Percentiles rank a stretch among this genome's conserved stretches.
phyloP scores from a whole-genome alignment of 2,329 filamentous ascomycete genomes.

The Sporothrix pallida region DNA sequence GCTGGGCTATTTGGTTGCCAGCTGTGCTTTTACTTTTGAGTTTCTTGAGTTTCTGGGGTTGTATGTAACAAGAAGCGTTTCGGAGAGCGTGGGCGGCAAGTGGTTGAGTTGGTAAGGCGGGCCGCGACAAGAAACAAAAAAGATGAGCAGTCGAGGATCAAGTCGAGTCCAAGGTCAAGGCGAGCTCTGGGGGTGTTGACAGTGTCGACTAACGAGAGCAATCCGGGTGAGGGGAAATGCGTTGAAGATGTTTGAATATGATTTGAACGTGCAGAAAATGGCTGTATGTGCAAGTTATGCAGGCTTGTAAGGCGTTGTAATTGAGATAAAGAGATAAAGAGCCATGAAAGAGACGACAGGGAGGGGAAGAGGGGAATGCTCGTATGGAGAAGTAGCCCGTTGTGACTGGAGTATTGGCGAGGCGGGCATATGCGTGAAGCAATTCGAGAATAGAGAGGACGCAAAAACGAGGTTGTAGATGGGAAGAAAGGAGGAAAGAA shows the following conservation, averaged over 20 bases:
- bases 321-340: slow-evolving; percentile 21
- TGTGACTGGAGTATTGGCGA: too few species aligned
- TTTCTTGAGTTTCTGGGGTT: slow-evolving; percentile 40
- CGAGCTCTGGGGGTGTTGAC: background rate
- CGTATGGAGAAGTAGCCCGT: background rate
- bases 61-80: slow-evolving; percentile 56
- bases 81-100: slow-evolving; percentile 44
- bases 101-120: slow-evolving; percentile 32
- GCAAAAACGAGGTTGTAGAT: slow-evolving; percentile 9
- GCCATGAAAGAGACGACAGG: slow-evolving; percentile 37
- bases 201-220: background rate
- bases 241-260: background rate
- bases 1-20: background rate
- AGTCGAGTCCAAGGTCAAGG: slow-evolving; percentile 20
- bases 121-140: slow-evolving; percentile 13
- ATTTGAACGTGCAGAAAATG: background rate
- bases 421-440: slow-evolving; percentile 10
- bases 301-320: slow-evolving; percentile 18
- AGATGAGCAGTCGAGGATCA: background rate
- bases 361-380: slow-evolving; percentile 26
- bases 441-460: background rate
- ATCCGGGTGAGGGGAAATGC: slow-evolving; percentile 1
- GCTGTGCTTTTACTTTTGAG: background rate
- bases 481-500: slow-evolving; percentile 40
- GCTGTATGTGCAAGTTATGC: slow-evolving; percentile 14